Base-by-base conservation (phyloP, 2,329 filamentous ascomycete genomes). In the Fusarium proliferatum region DNA sequence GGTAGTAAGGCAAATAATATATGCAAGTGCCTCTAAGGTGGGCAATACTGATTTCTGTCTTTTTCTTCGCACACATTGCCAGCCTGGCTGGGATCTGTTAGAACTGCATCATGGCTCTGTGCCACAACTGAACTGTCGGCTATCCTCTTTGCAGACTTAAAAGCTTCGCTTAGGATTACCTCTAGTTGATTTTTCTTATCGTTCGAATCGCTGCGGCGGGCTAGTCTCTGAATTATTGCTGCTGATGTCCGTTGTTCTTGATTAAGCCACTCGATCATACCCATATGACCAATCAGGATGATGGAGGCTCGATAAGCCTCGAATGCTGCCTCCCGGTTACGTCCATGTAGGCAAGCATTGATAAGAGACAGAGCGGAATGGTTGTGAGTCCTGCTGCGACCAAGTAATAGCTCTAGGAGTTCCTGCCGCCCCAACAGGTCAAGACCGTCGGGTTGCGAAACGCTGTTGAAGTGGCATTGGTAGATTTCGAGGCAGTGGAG, bases 211-310 rank as follows among this genome's bases (percentile, higher is more conserved):
- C 42, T 36, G 23, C 52, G 64, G 61, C 36, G 38, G 28, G 39
- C 26, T 39, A 60, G 38, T 16, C 38, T 17, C 26, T 69, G 41
- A 38, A 67, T 53, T 23, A 62, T 62, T 45, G 38, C 13, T 60
- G 63, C 26, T 17, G 72, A 72, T 26, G 64, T 57, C 36, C 64
- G 77, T 76, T 78, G 78, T 71, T 82, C 81, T 52, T 78, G 79
- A 76, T 77, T 77, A 19, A 83, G 67, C 33, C 77, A 81, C 42
- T 79, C 69, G 13, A 75, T 64, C 10, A 80, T 80, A 12, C 81
- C 80, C 13, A 83, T 73, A 19, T 77, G 74, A 10, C 79, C 79
- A 23, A 83, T 68, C 9, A 80, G 67, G 34, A 48, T 46, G 38
- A 82, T 72, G 65, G 81, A 83, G 3, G 71, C 61, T 28, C 61